Base-by-base conservation (phyloP, 495 filamentous ascomycete species). In the Aspergillus steynii region DNA sequence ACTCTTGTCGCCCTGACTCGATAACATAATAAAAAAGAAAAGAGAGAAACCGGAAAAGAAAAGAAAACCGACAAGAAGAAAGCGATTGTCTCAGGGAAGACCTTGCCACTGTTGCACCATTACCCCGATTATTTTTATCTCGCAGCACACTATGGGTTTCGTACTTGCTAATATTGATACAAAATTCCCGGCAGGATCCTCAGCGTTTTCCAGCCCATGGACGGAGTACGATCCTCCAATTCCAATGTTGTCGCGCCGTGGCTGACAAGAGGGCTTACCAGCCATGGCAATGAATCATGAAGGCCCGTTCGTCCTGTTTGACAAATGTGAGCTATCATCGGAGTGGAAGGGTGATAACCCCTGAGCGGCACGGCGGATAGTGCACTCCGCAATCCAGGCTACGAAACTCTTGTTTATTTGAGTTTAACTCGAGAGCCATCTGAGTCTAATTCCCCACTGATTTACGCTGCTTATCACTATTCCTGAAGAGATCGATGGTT, bases 131-230 rank as follows among this genome's bases (percentile, higher is more conserved):
- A 57, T 55, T 59, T 62, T 55, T 60, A 57, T 56, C 53, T n/a
- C 31, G 31, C 56, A 60, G 52, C 52, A 28, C 52, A 61, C 64
- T 66, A 66, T 66, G 55, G 58, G 42, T 60, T 60, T 55, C 14
- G 45, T 45, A 32, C 62, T 55, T 58, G 28, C 56, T 47, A 42
- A 50, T 53, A 59, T 59, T 59, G 55, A 58, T 34, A 27, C 46
- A 58, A 37, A 59, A 32, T 25, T 9, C 14, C 56, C 29, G 29
- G n/a, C 51, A 6, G 15, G 5, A 10, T 32, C 29, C 25, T 57
- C 54, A 34, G 54, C 29, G 34, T 48, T 20, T 50, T 14, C 26
- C 51, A 15, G 12, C 46, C 14, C 46, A 29, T 48, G 29, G 51
- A 53, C 51, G 48, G 48, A 32, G 31, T 54, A 31, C n/a, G 6